Evolutionary conservation across 1,139 yeast species (phyloP).

Genomic region (Debaryomyces singareniensis): DNA sequence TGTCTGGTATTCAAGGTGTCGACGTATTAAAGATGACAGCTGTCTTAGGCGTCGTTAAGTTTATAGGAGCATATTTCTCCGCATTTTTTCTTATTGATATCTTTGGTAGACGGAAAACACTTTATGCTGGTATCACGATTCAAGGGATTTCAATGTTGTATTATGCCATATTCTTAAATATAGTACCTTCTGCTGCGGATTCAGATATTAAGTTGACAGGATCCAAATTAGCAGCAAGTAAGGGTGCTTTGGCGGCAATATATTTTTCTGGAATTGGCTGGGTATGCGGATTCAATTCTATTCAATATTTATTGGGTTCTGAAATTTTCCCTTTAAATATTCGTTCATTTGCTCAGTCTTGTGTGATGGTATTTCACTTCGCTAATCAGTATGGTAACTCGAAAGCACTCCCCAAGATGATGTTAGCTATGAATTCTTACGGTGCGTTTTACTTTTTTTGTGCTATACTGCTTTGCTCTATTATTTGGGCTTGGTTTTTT

Average conservation of each 20-base stretch:
- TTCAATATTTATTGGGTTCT: conserved; percentile 53
- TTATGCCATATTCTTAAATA: conserved; percentile 40
- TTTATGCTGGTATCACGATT: conserved; percentile 33
- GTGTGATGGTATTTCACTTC: conserved; percentile 54
- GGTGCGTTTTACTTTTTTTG: conserved; percentile 54
- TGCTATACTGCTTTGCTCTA: conserved; percentile 34
- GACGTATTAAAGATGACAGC: conserved; percentile 41
- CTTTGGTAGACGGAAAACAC: conserved; percentile 37
- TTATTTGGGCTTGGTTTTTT: conserved; percentile 47
- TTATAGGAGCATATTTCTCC: conserved; percentile 34
- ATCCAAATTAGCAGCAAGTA: conserved; percentile 32
- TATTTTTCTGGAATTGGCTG: conserved; percentile 53
- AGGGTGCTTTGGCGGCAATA: conserved; percentile 48
- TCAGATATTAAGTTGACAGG: conserved; percentile 19
- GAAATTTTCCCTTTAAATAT: conserved; percentile 54
- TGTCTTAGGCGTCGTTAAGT: conserved; percentile 42
- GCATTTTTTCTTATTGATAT: conserved; percentile 45
- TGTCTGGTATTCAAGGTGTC: conserved; percentile 38
- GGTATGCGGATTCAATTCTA: conserved; percentile 57
- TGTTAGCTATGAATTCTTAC: conserved; percentile 38
- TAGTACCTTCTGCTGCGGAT: conserved; percentile 41
- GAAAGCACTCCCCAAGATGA: conserved; percentile 50
- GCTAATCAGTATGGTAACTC: conserved; percentile 57
- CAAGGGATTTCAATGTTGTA: conserved; percentile 25
- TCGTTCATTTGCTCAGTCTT: conserved; percentile 48